phyloP scores from a whole-genome alignment of 2,329 filamentous ascomycete species.

The Mariannaea elegans region DNA sequence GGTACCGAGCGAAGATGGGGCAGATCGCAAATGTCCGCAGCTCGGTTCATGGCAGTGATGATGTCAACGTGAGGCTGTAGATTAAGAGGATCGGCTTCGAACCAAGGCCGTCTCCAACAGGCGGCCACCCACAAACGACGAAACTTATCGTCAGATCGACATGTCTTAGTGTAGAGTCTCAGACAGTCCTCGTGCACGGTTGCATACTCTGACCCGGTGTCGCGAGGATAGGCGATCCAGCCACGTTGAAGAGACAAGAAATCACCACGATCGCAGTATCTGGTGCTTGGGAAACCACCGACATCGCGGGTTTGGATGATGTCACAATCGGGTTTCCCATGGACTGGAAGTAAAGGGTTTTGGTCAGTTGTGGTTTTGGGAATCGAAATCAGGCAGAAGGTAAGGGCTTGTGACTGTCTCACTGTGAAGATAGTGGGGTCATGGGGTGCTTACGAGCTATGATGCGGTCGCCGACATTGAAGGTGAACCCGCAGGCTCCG shows the following conservation, averaged over 20 bases:
- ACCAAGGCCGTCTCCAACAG: constrained; percentile 7
- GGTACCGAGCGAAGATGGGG: neutral
- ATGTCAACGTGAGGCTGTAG: neutral
- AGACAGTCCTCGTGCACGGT: constrained; percentile 7
- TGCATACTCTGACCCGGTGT: neutral
- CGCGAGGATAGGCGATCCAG: constrained; percentile 8
- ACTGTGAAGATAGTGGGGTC: neutral
- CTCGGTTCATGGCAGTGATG: neutral
- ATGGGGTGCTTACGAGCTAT: constrained; percentile 2
- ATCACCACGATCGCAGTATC: constrained; percentile 5
- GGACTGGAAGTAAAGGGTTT: neutral
- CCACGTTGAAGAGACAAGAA: constrained; percentile 3
- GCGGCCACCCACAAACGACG: constrained; percentile 5
- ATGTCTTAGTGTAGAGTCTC: neutral
- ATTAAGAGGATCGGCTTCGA: constrained; percentile 4
- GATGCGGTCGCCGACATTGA: constrained; percentile 2
- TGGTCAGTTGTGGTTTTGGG: neutral
- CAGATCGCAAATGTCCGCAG: constrained; percentile 1
- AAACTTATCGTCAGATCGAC: neutral
- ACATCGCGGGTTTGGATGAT: neutral
- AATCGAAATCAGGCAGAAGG: too few species aligned
- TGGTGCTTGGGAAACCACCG: constrained; percentile 6
- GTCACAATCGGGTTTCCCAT: neutral
- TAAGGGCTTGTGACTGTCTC: too few species aligned
- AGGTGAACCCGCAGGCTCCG: constrained; percentile 9